Conservation (phyloP, 1,284 basidiomycete genomes). For the Ustilago cynodontis region DNA sequence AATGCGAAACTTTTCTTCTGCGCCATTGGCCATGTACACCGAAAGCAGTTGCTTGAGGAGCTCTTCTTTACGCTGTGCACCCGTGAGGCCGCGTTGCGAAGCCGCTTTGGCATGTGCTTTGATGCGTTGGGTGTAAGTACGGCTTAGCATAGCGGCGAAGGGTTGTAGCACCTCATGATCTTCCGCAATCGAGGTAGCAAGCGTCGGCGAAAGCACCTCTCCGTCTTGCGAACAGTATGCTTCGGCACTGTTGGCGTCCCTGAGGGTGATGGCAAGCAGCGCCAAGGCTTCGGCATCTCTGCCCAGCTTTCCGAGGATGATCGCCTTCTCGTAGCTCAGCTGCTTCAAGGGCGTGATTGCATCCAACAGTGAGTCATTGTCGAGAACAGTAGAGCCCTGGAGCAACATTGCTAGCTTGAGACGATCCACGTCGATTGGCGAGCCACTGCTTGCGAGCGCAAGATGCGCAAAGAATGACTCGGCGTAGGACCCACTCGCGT, state of each 20-base stretch:
- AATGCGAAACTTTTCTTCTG: slow-evolving; percentile 48
- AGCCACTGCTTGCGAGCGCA: slow-evolving; percentile 41
- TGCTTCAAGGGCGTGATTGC: slow-evolving; percentile 20
- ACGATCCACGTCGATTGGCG: slow-evolving; percentile 28
- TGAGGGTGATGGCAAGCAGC: slow-evolving; percentile 50
- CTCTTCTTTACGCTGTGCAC: slow-evolving; percentile 32
- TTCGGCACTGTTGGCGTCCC: slow-evolving; percentile 62
- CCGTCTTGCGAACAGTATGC: slow-evolving; percentile 61
- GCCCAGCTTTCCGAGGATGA: slow-evolving; percentile 56
- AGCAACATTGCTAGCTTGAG: slow-evolving; percentile 61
- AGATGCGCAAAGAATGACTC: slow-evolving; percentile 62
- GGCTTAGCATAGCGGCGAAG: slow-evolving; percentile 46
- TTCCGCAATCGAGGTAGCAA: slow-evolving; percentile 45
- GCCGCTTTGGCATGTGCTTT: slow-evolving; percentile 32
- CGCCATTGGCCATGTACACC: slow-evolving; percentile 51
- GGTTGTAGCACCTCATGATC: slow-evolving; percentile 36
- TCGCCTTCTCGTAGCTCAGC: slow-evolving; percentile 53
- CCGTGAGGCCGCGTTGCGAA: slow-evolving; percentile 11
- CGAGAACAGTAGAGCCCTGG: slow-evolving; percentile 54
- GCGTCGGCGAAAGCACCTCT: slow-evolving; percentile 52
- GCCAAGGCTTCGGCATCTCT: slow-evolving; percentile 54
- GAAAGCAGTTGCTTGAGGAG: slow-evolving; percentile 47
- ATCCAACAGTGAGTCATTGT: slow-evolving; percentile 24
- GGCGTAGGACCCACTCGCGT: slow-evolving; percentile 48
- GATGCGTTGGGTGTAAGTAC: slow-evolving; percentile 40